Base-by-base conservation (phyloP, 2,329 filamentous ascomycete genomes). In the Atkinsonella hypoxylon region DNA sequence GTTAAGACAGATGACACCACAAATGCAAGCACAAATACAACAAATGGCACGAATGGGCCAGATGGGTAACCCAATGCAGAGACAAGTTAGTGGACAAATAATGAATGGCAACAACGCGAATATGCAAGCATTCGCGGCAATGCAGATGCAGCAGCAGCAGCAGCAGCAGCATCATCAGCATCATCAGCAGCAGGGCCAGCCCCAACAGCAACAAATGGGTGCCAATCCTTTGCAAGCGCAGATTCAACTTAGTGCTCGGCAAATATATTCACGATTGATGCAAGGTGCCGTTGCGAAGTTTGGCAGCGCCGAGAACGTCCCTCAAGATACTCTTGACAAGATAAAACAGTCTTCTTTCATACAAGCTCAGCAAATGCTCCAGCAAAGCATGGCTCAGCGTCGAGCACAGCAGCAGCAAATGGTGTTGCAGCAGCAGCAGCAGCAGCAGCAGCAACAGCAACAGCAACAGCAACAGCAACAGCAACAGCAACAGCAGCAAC, bases 281-380 rank as follows among this genome's bases (percentile, higher is more conserved):
- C 56, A 54, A 11, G 49, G 51, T 4, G 57, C 62, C 4, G 61
- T 63, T 0, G 57, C 58, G 1, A 69, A 68, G 17, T 74, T 64
- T 50, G 72, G 72, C 11, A 67, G 69, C 0, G 51, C 57, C 1
- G 68, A 72, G 20, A 68, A 70, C 31, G 71, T 79, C 3, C 76
- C 77, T 0, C 63, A 57, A 0, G 75, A 79, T 0, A 48, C 67
- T 1, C 51, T 73, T 30, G 68, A 74, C 0, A 68, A 66, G 32
- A 70, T 78, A 30, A 77, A 74, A 59, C 59, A 64, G 17, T 56
- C 57, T 1, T 77, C 75, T 30, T 42, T 65, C 3, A 38, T 53
- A 0, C 68, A 67, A 52, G 74, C 75, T 1, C 65, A 64, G 41
- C 58, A 57, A 12, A 46, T 64, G n/a, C 53, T 71, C 1, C 58